phyloP scores from a whole-genome alignment of 1,284 basidiomycete genomes.

The Ganoderma boninense region DNA sequence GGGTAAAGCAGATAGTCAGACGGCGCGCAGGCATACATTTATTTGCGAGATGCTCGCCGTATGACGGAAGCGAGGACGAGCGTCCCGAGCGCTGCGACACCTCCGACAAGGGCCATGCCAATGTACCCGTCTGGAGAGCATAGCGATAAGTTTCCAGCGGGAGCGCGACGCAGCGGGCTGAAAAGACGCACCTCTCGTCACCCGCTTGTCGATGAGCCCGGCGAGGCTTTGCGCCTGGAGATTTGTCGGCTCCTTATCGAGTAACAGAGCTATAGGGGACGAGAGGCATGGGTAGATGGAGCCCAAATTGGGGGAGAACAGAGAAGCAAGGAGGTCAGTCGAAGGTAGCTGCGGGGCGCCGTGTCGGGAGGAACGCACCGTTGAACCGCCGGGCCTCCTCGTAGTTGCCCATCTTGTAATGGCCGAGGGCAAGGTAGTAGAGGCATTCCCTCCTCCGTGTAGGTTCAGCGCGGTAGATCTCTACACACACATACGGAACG shows the following conservation, averaged over 20 bases:
- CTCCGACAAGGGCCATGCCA: constrained; percentile 94
- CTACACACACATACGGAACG: constrained; percentile 51
- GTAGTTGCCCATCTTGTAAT: constrained; percentile 98
- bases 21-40: constrained; percentile 39
- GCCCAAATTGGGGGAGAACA: neutral
- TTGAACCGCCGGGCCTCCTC: constrained; percentile 95
- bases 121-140: constrained; percentile 81
- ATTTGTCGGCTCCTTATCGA: constrained; percentile 95
- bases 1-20: constrained; percentile 14
- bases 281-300: neutral
- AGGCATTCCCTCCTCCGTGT: constrained; percentile 92
- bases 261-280: constrained; percentile 76
- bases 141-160: neutral
- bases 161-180: neutral
- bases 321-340: neutral
- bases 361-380: constrained; percentile 61
- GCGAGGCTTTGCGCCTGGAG: constrained; percentile 91
- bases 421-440: constrained; percentile 96
- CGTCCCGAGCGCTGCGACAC: constrained; percentile 87
- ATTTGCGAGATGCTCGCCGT: constrained; percentile 85
- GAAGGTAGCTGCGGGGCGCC: neutral
- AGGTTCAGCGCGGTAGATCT: constrained; percentile 93
- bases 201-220: constrained; percentile 87
- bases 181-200: constrained; percentile 77
- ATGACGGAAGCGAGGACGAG: constrained; percentile 84